Base-by-base conservation (phyloP, 2,329 filamentous ascomycete genomes). In the Diaporthe longicolla region DNA sequence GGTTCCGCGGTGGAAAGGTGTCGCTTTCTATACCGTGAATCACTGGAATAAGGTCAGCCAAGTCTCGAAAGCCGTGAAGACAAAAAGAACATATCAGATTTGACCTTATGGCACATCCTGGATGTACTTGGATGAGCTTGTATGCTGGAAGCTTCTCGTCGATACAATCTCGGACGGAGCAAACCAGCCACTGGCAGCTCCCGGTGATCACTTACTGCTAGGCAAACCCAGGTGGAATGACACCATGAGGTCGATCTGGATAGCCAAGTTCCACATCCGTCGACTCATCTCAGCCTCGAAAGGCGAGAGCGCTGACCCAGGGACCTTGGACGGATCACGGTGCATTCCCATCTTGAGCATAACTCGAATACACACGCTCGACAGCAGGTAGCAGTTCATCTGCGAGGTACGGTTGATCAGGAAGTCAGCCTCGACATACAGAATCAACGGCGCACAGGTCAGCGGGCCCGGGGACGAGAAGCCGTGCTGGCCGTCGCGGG, bases 141-240 rank as follows among this genome's bases (percentile, higher is more conserved):
- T 13, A 6, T 37, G 26, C 21, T 40, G 26, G 15, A n/a, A 6
- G 13, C 9, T 5, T 19, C 21, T 26, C 15, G n/a, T 52, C 8
- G 32, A 6, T 32, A 4, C 9, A n/a, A 9, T 21, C 40, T 13
- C 13, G 40, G 11, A 10, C 37, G 8, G 5, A 40, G 21, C 2
- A 21, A 26, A 40, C 9, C n/a, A 26, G 2, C 29, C 19, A 19
- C 37, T 26, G 43, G 2, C 48, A n/a, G 24, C 6, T 2, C 5
- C 29, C 21, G 19, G 48, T 6, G 24, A 7, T 54, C 9, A 68
- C 63, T 68, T 68, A 68, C 63, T 74, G 13, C 59, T 72, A 3
- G 92, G 92, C 71, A 94, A 83, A 2, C 92, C 92, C 74, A 93
- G 87, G 78, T 93, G 91, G 78, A 93, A 93, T 1, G 90, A 89